These are phyloP conservation scores for Zanthoxylum bungeanum DNA, from an alignment of 345 rosid genomes.

Conservation along the genomic window DNA sequence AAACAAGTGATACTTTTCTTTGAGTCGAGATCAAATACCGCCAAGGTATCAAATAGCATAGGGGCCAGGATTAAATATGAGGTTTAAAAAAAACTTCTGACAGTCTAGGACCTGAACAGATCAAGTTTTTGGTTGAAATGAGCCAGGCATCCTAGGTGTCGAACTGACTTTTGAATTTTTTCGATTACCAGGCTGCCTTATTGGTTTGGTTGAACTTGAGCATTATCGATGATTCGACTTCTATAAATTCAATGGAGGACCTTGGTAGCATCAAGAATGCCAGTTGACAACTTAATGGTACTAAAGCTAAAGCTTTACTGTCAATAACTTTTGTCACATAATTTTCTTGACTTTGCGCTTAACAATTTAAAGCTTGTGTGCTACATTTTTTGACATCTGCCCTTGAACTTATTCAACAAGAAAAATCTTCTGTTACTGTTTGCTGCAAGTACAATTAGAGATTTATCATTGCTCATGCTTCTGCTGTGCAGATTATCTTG, in stretches of 20 bases:
- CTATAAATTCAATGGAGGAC: background rate
- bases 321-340: background rate
- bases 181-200: background rate
- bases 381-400: background rate
- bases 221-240: background rate
- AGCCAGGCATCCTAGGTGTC: background rate
- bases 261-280: background rate
- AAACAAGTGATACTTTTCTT: background rate
- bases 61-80: background rate
- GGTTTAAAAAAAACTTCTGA: background rate
- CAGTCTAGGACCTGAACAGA: background rate
- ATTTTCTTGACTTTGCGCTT: background rate
- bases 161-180: background rate
- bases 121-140: background rate
- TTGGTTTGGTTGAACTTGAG: background rate
- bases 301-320: background rate
- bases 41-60: background rate
- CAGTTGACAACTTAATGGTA: background rate
- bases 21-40: background rate
- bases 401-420: background rate
- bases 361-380: background rate
- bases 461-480: background rate
- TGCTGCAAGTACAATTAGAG: background rate
- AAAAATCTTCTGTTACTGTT: background rate
- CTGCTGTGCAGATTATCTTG: constrained; percentile 57